Conservation (phyloP, 2,329 filamentous ascomycete genomes). For the Exophiala dermatitidis region DNA sequence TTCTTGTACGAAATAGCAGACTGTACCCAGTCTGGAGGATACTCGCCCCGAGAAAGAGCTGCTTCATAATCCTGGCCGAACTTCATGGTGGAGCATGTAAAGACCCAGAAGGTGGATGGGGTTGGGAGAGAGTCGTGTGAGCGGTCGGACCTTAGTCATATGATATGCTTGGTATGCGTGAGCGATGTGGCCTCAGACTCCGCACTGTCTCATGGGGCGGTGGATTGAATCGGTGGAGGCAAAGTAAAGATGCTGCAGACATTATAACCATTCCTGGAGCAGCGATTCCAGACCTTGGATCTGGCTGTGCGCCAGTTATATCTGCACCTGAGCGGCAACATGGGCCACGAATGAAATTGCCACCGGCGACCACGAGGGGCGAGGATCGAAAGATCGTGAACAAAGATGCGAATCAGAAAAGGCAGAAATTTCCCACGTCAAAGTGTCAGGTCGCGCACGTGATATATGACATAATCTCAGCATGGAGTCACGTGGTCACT, state of each 20-base stretch:
- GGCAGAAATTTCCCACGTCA: not conserved
- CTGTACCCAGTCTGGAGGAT: conserved; percentile 63
- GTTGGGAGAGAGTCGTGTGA: not conserved
- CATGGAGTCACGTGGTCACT: not conserved
- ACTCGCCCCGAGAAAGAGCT: conserved; percentile 62
- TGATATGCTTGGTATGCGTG: not conserved
- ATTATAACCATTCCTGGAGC: not conserved
- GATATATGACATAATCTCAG: not conserved
- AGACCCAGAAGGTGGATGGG: not conserved
- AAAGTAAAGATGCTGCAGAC: not conserved
- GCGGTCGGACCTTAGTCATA: not conserved
- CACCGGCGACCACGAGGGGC: conserved; percentile 1
- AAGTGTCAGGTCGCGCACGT: not conserved
- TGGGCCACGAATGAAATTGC: conserved; percentile 4
- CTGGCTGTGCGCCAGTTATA: not conserved
- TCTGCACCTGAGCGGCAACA: not conserved
- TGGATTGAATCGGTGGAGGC: not conserved
- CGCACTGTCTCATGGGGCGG: not conserved
- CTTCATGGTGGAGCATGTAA: conserved; percentile 56
- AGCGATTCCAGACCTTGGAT: not conserved
- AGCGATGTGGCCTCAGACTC: not conserved
- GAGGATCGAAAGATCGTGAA: not conserved
- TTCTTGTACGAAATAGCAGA: conserved; percentile 76
- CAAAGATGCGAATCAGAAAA: not conserved
- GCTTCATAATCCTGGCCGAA: conserved; percentile 73